Base-by-base conservation (phyloP, 1,139 yeast genomes). In the Taiozyma sp. region DNA sequence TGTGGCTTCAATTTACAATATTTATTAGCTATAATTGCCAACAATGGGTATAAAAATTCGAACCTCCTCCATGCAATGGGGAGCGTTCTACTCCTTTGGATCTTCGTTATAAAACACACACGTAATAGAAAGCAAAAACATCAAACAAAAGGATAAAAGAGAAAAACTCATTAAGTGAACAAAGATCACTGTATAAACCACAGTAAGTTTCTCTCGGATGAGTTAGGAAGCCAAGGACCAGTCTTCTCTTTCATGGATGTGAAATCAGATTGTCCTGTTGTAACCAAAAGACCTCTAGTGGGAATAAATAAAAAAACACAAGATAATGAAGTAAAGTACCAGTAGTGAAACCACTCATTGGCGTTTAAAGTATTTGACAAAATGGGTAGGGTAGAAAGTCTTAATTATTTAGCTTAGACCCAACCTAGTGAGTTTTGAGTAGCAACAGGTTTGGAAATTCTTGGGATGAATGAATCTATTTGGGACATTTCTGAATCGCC, bases 391-490 rank as follows among this genome's bases (percentile, higher is more conserved):
- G 8, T 37, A 22, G 24, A 37, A 37, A n/a, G 6, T 32, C 19
- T 32, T 32, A 9, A n/a, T 8, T 32, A 6, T n/a, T 32, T 6
- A 32, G 14, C 35, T 37, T 19, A 37, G 14, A 37, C 41, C 80
- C 80, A 76, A 40, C 80, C 80, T 44, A 76, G 63, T 7, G 80
- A 75, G 56, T 74, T 76, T 56, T 74, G 73, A 16, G 75, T 65
- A 35, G 76, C 76, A 46, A 75, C 75, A 28, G 81, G 81, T 47
- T 70, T 70, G 3, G 78, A 73, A 43, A 76, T 75, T 43, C 66
- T 67, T 43, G 74, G 74, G 26, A 70, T 60, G 50, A 58, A 60
- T 40, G 51, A 50, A 39, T 52, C 62, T 32, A 56, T 48, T 45
- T 59, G 62, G 26, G 61, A 53, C 62, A 58, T 57, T 40, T 56